Base-by-base conservation (phyloP, 1,284 basidiomycete genomes). In the Leccinum insolens region DNA sequence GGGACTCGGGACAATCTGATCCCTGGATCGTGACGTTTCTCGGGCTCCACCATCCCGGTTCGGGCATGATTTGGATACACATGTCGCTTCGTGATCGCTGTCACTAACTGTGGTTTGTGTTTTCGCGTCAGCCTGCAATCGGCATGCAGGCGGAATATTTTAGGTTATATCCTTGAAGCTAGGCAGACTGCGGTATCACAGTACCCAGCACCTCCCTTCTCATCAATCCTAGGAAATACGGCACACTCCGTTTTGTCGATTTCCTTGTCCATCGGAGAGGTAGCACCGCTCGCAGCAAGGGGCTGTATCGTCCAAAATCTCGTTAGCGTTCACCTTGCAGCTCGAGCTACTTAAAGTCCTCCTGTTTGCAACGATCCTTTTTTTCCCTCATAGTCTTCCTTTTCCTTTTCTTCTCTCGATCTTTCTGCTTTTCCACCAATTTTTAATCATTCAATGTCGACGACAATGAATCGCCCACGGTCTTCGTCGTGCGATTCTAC, bases 341-440 rank as follows among this genome's bases (percentile, higher is more conserved):
- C 49, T 70, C 62, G 65, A 28, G 61, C 65, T 79, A 79, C 67
- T 76, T 78, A 79, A 79, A 25, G 52, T 65, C n/a, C 44, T 49
- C 12, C 55, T 34, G 31, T 34, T n/a, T 59, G n/a, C 52, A 15
- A 57, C n/a, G 12, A 52, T 52, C 20, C 52, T 31, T 28, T 11
- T n/a, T 31, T 34, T 12, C 8, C 11, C n/a, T 37, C 12, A 37
- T 20, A 14, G 6, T 34, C n/a, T n/a, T 20, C 31, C 22, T 60
- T 60, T 20, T 6, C 31, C 2, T 37, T 37, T 34, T 20, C 59
- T 55, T 34, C 59, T 20, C 59, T n/a, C 59, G 7, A 15, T 25
- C 39, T 57, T 41, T 20, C 31, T n/a, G 57, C 39, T 14, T n/a
- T 46, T 17, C 9, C 15, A 59, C 49, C 62, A 28, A n/a, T 62